Percentiles rank a stretch among this genome's conserved stretches.
Evolutionary conservation across 1,284 basidiomycete species (phyloP).

Genomic region (Cutaneotrichosporon cutaneum): DNA sequence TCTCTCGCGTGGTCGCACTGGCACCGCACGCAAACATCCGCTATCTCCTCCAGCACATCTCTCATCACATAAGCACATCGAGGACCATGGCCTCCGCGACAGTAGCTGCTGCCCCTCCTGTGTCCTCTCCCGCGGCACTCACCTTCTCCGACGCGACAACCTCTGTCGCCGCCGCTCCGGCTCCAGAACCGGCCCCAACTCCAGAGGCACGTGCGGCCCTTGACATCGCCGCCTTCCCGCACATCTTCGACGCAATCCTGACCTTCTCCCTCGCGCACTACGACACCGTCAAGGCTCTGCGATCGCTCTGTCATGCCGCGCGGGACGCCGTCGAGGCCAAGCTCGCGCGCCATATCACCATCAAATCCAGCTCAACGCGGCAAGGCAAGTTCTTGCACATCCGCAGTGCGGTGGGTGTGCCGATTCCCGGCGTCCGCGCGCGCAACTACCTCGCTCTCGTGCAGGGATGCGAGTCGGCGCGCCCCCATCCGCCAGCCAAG

Average conservation of each 20-base stretch:
- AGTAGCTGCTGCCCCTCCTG: not conserved
- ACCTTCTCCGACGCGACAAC: no score
- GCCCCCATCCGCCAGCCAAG: not conserved
- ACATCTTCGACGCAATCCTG: conserved; percentile 16
- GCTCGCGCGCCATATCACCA: conserved; percentile 5
- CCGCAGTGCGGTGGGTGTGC: not conserved
- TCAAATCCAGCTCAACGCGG: not conserved
- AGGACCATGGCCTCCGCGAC: not conserved
- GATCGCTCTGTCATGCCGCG: not conserved
- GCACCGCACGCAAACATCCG: not conserved
- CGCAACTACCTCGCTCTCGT: not conserved
- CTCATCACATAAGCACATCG: not conserved
- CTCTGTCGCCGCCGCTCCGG: no score
- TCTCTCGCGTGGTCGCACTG: not conserved
- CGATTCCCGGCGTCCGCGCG: not conserved
- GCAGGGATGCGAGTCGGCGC: not conserved
- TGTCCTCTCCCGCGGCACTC: not conserved
- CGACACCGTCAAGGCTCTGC: not conserved
- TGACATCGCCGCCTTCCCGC: conserved; percentile 9
- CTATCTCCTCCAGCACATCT: not conserved
- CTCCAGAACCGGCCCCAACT: not conserved
- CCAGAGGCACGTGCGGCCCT: not conserved
- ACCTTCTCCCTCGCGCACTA: not conserved
- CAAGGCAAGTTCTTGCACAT: not conserved
- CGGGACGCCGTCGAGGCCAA: conserved; percentile 3